Conservation (phyloP, 176 grass and related monocot species). For the Musa beccarii region DNA sequence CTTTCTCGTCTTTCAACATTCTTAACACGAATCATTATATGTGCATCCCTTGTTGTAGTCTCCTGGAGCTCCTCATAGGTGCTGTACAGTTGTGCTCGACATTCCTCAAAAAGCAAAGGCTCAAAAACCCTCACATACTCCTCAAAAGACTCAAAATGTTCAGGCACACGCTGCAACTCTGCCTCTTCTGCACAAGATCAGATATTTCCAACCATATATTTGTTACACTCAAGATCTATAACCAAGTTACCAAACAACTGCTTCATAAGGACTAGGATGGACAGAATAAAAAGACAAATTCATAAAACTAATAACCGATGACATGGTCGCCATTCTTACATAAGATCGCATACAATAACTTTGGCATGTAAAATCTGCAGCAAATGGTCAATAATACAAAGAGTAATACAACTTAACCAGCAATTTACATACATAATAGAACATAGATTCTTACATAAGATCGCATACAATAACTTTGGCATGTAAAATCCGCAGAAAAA, state of each 20-base stretch:
- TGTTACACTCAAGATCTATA: neutral
- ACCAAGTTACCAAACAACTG: neutral
- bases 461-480: no score
- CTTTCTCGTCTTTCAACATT: slow-evolving; percentile 82
- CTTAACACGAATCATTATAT: slow-evolving; percentile 74
- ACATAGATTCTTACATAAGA: neutral
- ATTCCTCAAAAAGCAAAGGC: slow-evolving; percentile 99
- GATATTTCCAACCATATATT: slow-evolving; percentile 6
- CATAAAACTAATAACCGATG: neutral
- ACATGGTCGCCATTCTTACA: neutral
- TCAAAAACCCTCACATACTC: slow-evolving; percentile 96
- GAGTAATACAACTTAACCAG: neutral
- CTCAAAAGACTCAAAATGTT: slow-evolving; percentile 84
- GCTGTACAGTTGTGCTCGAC: slow-evolving; percentile 91
- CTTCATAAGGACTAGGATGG: neutral
- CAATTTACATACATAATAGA: no score
- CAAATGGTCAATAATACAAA: neutral
- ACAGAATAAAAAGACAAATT: neutral
- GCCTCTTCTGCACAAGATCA: slow-evolving; percentile 57
- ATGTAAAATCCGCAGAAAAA: no score
- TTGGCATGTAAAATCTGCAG: neutral
- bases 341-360: neutral
- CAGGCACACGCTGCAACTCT: slow-evolving; percentile 87
- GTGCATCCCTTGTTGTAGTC: slow-evolving; percentile 64
- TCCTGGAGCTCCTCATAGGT: slow-evolving; percentile 86